These are phyloP conservation scores for Ascomycota sp. DNA, from an alignment of 2,329 filamentous ascomycete genomes.

Conservation along the genomic window DNA sequence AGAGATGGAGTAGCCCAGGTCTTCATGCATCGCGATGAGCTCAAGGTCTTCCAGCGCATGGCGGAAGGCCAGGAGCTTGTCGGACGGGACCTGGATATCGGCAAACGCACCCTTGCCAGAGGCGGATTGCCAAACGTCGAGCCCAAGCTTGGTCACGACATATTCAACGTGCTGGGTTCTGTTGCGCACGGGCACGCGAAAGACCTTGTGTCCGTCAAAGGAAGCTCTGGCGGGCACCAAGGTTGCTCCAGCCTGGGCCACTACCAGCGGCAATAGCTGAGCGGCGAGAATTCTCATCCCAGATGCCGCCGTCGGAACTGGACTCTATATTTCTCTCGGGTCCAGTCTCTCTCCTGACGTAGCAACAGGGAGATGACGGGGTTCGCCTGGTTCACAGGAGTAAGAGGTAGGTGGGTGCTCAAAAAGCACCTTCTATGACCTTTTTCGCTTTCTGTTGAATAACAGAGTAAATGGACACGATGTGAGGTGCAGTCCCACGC, in stretches of 20 bases:
- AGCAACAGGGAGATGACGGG: too few relatives aligned
- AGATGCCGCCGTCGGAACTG: too few relatives aligned
- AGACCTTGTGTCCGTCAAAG: constrained; percentile 24
- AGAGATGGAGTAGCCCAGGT: constrained; percentile 18
- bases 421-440: too few relatives aligned
- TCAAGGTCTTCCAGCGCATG: constrained; percentile 11
- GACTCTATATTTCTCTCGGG: too few relatives aligned
- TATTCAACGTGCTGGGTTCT: constrained; percentile 12
- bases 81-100: constrained; percentile 20
- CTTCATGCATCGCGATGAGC: constrained; percentile 15
- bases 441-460: too few relatives aligned
- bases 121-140: constrained; percentile 17
- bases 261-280: constrained; percentile 4
- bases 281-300: constrained; percentile 6
- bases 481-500: too few relatives aligned
- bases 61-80: constrained; percentile 13
- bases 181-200: constrained; percentile 17
- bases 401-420: too few relatives aligned
- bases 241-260: constrained; percentile 3
- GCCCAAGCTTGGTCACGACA: constrained; percentile 13
- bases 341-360: too few relatives aligned
- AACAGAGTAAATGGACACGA: too few relatives aligned
- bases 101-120: constrained; percentile 11
- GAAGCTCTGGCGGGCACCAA: constrained; percentile 7
- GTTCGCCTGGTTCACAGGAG: too few relatives aligned